phyloP scores from a whole-genome alignment of 768 basidiomycete genomes.

The Dentipellis sp. region DNA sequence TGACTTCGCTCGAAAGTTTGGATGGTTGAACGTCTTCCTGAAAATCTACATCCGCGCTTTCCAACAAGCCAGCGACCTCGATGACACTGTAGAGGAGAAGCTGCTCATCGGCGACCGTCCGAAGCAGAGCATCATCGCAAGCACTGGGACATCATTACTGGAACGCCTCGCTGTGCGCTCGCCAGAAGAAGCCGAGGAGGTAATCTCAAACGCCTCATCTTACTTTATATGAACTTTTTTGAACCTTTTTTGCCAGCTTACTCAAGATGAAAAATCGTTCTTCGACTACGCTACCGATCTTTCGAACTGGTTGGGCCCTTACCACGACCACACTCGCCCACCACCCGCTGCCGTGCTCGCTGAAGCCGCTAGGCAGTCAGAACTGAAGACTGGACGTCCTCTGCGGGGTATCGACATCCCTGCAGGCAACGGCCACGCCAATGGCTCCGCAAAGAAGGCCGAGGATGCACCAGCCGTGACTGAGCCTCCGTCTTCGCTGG shows the following conservation, averaged over 20 bases:
- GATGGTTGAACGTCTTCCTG: constrained; percentile 66
- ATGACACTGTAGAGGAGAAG: constrained; percentile 71
- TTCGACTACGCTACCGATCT: constrained; percentile 52
- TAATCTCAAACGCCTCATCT: constrained; percentile 17
- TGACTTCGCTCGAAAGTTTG: constrained; percentile 31
- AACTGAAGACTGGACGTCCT: constrained; percentile 61
- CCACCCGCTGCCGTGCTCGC: constrained; percentile 61
- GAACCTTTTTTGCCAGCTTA: constrained; percentile 38
- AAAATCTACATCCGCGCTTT: constrained; percentile 72
- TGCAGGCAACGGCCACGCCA: constrained; percentile 28
- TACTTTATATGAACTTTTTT: background rate
- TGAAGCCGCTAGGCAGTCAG: constrained; percentile 64
- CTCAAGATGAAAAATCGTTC: constrained; percentile 49
- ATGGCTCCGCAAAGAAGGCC: constrained; percentile 53
- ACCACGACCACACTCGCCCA: constrained; percentile 67
- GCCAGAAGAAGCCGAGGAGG: constrained; percentile 48
- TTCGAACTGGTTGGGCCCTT: constrained; percentile 69
- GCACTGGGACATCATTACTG: constrained; percentile 37
- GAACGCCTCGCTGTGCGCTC: constrained; percentile 47
- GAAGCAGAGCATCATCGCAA: constrained; percentile 45
- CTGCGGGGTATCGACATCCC: constrained; percentile 50
- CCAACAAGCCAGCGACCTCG: constrained; percentile 71
- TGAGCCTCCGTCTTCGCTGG: constrained; percentile 47
- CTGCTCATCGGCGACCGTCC: constrained; percentile 74
- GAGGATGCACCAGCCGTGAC: constrained; percentile 61